Evolutionary conservation across 2,329 filamentous ascomycete species (phyloP).

Genomic region (Apiospora hydei): DNA sequence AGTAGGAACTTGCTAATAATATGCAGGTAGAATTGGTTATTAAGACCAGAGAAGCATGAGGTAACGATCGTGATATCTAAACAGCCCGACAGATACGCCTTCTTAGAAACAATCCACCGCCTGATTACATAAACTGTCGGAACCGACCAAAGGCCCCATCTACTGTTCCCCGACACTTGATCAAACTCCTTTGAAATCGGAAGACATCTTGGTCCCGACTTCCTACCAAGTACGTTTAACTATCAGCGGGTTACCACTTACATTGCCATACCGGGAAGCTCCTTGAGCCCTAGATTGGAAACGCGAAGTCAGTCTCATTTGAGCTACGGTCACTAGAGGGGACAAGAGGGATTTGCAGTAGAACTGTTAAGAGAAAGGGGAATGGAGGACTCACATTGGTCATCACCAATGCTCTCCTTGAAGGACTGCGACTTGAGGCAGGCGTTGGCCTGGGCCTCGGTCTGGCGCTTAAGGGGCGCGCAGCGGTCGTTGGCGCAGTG

Average conservation of each 20-base stretch:
- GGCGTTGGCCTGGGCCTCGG: constrained; percentile 39
- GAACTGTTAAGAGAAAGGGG: background rate
- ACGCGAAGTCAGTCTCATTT: background rate
- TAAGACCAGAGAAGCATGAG: background rate
- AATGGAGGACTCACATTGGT: constrained; percentile 21
- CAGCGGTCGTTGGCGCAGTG: constrained; percentile 45
- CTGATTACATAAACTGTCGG: no score
- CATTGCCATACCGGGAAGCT: constrained; percentile 5
- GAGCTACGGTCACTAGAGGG: background rate
- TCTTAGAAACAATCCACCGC: background rate
- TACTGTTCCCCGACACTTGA: background rate
- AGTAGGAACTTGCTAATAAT: background rate
- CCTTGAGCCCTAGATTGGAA: background rate
- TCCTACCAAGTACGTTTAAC: background rate
- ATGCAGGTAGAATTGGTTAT: background rate
- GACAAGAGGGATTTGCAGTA: background rate
- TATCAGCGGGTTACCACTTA: background rate
- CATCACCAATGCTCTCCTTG: constrained; percentile 36
- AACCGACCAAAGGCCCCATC: background rate
- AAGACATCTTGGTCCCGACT: background rate
- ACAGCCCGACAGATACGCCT: background rate
- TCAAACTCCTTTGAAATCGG: background rate
- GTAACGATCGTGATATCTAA: constrained; percentile 16
- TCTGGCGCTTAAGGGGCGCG: constrained; percentile 40
- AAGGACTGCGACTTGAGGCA: constrained; percentile 39